These are phyloP conservation scores for Lagenidium sp. DNA, from an alignment of 352 stramenopile species.

Conservation along the genomic window DNA sequence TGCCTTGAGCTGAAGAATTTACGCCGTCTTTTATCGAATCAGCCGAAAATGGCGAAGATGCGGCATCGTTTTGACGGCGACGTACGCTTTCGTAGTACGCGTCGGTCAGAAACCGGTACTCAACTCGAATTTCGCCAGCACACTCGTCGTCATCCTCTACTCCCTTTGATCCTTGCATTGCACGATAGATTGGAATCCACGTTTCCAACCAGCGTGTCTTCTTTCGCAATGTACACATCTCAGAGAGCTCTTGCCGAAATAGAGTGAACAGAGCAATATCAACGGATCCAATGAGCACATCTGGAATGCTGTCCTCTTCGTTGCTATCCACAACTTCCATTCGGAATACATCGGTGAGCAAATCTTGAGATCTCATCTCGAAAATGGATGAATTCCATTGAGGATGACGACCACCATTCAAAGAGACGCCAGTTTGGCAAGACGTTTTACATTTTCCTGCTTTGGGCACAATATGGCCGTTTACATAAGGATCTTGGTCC, in stretches of 20 bases:
- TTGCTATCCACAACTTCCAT: constrained; percentile 44
- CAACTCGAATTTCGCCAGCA: constrained; percentile 29
- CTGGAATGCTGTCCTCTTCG: constrained; percentile 41
- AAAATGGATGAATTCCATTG: constrained; percentile 38
- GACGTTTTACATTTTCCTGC: no score
- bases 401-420: constrained; percentile 39
- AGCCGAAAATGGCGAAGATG: background rate
- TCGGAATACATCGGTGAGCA: constrained; percentile 23
- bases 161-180: background rate
- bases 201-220: constrained; percentile 31
- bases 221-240: background rate
- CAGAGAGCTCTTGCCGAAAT: constrained; percentile 11
- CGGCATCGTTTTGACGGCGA: background rate
- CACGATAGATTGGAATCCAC: constrained; percentile 31
- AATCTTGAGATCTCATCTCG: constrained; percentile 17
- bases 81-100: constrained; percentile 15
- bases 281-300: constrained; percentile 27
- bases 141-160: constrained; percentile 1
- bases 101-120: constrained; percentile 37
- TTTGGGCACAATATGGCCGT: constrained; percentile 16
- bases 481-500: constrained; percentile 41
- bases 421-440: constrained; percentile 31
- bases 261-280: constrained; percentile 20
- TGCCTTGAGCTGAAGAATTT: constrained; percentile 7
- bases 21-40: constrained; percentile 2